Conservation (phyloP, 257 asterid species). For the Lycium barbarum region DNA sequence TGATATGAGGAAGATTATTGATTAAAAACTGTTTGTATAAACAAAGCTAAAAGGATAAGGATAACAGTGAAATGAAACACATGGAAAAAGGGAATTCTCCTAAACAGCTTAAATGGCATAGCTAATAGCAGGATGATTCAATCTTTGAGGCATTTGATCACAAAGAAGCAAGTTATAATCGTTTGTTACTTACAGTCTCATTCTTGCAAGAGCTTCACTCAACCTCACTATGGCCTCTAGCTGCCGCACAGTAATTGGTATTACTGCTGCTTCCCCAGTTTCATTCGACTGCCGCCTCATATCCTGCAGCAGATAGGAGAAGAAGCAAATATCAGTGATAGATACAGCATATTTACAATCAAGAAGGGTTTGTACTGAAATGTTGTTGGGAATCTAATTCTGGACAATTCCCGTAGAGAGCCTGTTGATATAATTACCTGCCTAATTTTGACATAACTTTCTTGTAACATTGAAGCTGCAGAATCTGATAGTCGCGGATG, state of each 20-base stretch:
- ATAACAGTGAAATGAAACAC: neutral
- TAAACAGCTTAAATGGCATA: neutral
- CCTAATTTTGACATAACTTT: conserved; percentile 86
- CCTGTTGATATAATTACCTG: conserved; percentile 61
- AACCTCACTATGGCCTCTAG: conserved; percentile 94
- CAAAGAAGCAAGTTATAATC: neutral
- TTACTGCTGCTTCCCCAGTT: conserved; percentile 82
- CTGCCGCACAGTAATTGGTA: conserved; percentile 99
- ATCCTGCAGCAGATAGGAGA: conserved; percentile 57
- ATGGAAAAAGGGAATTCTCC: neutral
- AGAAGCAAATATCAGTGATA: neutral
- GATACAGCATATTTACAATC: conserved; percentile 16
- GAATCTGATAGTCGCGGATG: conserved; percentile 95
- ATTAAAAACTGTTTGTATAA: neutral
- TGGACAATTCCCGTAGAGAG: neutral
- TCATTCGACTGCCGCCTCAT: conserved; percentile 95
- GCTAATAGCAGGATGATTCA: neutral
- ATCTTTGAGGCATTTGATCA: neutral
- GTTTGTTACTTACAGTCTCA: conserved; percentile 85
- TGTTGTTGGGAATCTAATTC: neutral
- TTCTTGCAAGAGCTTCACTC: conserved; percentile 93
- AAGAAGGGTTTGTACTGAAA: conserved; percentile 1
- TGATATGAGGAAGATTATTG: neutral
- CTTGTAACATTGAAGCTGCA: conserved; percentile 89
- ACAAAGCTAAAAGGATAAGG: neutral